These are phyloP conservation scores for Penicillium mononematosum DNA, from an alignment of 495 filamentous ascomycete species.

Conservation along the genomic window DNA sequence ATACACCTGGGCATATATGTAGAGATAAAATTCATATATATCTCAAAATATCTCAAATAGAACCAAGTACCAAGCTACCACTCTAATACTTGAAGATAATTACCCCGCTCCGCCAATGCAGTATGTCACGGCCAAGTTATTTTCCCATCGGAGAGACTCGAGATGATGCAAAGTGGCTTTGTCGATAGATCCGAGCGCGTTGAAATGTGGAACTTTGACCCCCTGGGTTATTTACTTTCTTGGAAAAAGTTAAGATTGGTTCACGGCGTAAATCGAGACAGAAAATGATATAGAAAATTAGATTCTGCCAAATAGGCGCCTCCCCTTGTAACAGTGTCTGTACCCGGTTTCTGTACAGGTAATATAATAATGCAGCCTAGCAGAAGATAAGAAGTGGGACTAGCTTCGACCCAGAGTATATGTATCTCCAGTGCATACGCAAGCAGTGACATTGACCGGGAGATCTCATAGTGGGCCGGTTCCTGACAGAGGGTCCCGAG, in stretches of 20 bases:
- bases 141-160: neutral
- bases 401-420: neutral
- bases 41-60: slow-evolving; percentile 1
- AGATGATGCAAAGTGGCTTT: slow-evolving; percentile 17
- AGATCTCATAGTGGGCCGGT: slow-evolving; percentile 1
- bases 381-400: slow-evolving; percentile 7
- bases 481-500: slow-evolving; percentile 26
- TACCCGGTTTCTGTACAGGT: neutral
- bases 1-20: too few relatives aligned
- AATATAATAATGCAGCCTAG: neutral
- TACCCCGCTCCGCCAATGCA: slow-evolving; percentile 5
- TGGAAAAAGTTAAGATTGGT: neutral
- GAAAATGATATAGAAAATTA: neutral
- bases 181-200: slow-evolving; percentile 12
- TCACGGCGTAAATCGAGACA: neutral
- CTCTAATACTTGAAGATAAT: neutral
- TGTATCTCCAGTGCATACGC: neutral
- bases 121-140: neutral
- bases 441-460: neutral
- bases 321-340: neutral
- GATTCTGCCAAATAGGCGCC: neutral
- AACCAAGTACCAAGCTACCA: neutral
- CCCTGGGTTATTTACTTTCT: neutral
- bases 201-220: slow-evolving; percentile 3
- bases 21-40: neutral